Percentiles rank a stretch among this genome's conserved stretches.
Conservation (phyloP, 225 moss, liverwort and hornwort genomes). For the Pseudisothecium myosuroides region DNA sequence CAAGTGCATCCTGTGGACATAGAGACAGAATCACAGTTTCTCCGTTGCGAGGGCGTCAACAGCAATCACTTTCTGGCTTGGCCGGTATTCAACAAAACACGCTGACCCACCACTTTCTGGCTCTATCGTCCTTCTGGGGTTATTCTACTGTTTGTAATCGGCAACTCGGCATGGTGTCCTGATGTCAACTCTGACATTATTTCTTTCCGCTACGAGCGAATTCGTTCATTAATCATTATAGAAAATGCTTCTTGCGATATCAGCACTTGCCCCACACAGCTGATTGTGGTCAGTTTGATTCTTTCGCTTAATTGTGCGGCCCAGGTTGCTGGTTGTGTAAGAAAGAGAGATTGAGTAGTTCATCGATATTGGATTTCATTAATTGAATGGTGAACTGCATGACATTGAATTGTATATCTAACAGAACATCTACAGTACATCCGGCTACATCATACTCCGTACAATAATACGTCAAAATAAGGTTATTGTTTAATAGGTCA, state of each 20-base stretch:
- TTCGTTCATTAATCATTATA: neutral
- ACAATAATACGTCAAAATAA: neutral
- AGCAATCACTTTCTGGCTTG: neutral
- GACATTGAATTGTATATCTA: neutral
- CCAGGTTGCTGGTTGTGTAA: neutral
- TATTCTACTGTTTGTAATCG: neutral
- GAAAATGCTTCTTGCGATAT: too few species aligned
- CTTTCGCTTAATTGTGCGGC: neutral
- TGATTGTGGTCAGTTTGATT: neutral
- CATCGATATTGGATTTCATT: neutral
- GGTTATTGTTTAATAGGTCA: neutral
- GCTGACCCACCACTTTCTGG: neutral
- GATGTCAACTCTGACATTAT: too few species aligned
- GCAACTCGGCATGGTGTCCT: neutral
- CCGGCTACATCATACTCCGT: neutral
- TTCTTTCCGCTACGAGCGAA: neutral
- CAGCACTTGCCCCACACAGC: neutral
- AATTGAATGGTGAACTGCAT: neutral
- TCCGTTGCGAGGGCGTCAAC: neutral
- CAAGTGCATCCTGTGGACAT: neutral
- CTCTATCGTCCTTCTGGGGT: neutral
- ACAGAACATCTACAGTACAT: neutral
- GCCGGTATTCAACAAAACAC: neutral
- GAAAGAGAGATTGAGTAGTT: neutral
- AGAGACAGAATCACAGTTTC: neutral